Base-by-base conservation (phyloP, 306 rosid genomes). In the Boehmeria nivea region DNA sequence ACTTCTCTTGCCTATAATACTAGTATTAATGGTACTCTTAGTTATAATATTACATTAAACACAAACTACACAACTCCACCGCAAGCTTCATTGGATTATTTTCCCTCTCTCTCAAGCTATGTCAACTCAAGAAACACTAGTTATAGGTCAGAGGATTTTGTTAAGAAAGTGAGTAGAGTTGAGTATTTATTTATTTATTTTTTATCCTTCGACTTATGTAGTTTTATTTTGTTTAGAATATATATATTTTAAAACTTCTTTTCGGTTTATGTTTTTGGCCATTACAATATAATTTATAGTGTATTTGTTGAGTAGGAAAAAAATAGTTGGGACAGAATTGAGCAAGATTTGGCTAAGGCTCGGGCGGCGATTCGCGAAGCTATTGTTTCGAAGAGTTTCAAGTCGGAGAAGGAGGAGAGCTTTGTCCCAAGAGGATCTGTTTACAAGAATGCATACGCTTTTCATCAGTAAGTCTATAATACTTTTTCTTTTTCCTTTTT, bases 351-450 rank as follows among this genome's bases (percentile, higher is more conserved):
- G 51, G 79, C 64, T 0, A 31, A 44, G 54, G 77, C 87, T 44
- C 71, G 84, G 37, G 69, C 74, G 0, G 74, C 72, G 1, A 81
- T 81, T 45, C 64, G 34, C 0, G 43, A 58, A 63, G 85, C 82
- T 13, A 54, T 72, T 55, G 28, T 11, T 23, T 43, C 43, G 19
- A 56, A 38, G 26, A 69, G 44, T 40, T 62, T 43, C 9, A 49
- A 68, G 6, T 74, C 81, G 12, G 54, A 61, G 2, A 58, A 62
- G 46, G 51, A 21, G 1, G 72, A 72, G 51, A 68, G 53, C 43
- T 76, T 71, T 59, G 14, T 74, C 40, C 87, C 83, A 4, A 71
- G 79, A 71, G 87, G 87, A 49, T n/a, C 59, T 15, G 57, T 77
- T 62, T 77, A 81, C 72, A 75, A 69, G 44, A 74, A 72, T 39